phyloP scores from a whole-genome alignment of 352 stramenopile species.

The Globisporangium acanthophoron region DNA sequence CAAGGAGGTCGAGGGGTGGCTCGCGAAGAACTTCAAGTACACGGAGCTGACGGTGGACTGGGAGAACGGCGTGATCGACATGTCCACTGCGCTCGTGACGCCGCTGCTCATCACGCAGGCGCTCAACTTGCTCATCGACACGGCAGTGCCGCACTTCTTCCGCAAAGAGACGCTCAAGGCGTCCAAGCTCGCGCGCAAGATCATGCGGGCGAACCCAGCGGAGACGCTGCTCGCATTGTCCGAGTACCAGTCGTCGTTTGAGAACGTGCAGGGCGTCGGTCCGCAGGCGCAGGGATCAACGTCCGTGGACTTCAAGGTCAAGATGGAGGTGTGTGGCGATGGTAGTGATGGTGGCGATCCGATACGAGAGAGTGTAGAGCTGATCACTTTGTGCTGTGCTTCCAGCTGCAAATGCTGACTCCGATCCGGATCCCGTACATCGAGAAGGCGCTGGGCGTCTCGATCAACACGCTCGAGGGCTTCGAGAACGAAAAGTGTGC shows the following conservation, averaged over 20 bases:
- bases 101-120: slow-evolving; percentile 81
- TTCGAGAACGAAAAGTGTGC: slow-evolving; percentile 80
- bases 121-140: slow-evolving; percentile 83
- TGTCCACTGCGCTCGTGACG: slow-evolving; percentile 84
- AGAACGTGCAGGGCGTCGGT: slow-evolving; percentile 41
- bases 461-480: slow-evolving; percentile 70
- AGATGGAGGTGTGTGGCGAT: slow-evolving; percentile 61
- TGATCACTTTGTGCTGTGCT: not conserved
- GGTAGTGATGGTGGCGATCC: not conserved
- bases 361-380: not conserved
- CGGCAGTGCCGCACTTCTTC: slow-evolving; percentile 60
- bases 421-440: slow-evolving; percentile 86
- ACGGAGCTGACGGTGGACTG: slow-evolving; percentile 78
- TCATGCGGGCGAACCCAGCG: slow-evolving; percentile 76
- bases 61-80: slow-evolving; percentile 82
- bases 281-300: slow-evolving; percentile 16
- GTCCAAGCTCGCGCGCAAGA: slow-evolving; percentile 72
- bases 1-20: slow-evolving; percentile 70
- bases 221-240: slow-evolving; percentile 77
- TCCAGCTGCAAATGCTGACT: slow-evolving; percentile 84
- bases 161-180: slow-evolving; percentile 56
- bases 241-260: slow-evolving; percentile 79
- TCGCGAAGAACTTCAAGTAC: slow-evolving; percentile 73
- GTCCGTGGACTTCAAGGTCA: slow-evolving; percentile 65
- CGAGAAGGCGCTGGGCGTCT: slow-evolving; percentile 65